phyloP scores from a whole-genome alignment of 768 basidiomycete species.

The Amanita rimosa region DNA sequence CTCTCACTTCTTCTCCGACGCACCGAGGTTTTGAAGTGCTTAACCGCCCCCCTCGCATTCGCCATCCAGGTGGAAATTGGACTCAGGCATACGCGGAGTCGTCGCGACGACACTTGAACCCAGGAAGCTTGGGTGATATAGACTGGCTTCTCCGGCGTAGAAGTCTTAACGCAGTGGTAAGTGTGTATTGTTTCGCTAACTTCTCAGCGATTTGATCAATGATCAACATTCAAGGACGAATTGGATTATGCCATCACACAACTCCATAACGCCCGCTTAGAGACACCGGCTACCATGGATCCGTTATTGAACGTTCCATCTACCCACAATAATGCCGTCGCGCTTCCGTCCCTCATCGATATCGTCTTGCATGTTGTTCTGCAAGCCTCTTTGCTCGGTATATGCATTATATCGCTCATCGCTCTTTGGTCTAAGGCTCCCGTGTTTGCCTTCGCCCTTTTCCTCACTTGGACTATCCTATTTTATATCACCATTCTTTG shows the following conservation, averaged over 20 bases:
- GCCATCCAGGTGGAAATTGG: slow-evolving; percentile 22
- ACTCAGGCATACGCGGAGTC: slow-evolving; percentile 11
- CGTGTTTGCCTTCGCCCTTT: slow-evolving; percentile 45
- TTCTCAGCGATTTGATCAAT: slow-evolving; percentile 6
- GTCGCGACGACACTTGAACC: slow-evolving; percentile 14
- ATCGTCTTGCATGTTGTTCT: slow-evolving; percentile 20
- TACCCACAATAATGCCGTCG: slow-evolving; percentile 14
- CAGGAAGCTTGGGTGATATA: slow-evolving; percentile 54
- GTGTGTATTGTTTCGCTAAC: slow-evolving; percentile 13
- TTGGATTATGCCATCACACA: slow-evolving; percentile 60
- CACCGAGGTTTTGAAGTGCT: slow-evolving; percentile 39
- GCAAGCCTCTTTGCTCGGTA: slow-evolving; percentile 46
- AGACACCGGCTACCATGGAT: slow-evolving; percentile 44
- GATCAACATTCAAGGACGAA: slow-evolving; percentile 42
- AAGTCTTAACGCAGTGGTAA: slow-evolving; percentile 59
- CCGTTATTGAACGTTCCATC: slow-evolving; percentile 1
- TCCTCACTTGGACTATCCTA: slow-evolving; percentile 46
- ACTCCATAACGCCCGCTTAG: slow-evolving; percentile 33
- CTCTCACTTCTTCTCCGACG: slow-evolving; percentile 28
- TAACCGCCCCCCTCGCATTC: slow-evolving; percentile 31
- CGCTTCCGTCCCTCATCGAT: slow-evolving; percentile 1
- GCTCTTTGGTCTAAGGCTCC: slow-evolving; percentile 49
- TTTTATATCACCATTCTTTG: slow-evolving; percentile 46
- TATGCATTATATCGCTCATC: slow-evolving; percentile 45
- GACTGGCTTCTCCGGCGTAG: slow-evolving; percentile 73